Evolutionary conservation across 2,329 filamentous ascomycete species (phyloP), one percentile per base, ranked within the genome.

Genomic region (Mollisiaceae sp.): DNA sequence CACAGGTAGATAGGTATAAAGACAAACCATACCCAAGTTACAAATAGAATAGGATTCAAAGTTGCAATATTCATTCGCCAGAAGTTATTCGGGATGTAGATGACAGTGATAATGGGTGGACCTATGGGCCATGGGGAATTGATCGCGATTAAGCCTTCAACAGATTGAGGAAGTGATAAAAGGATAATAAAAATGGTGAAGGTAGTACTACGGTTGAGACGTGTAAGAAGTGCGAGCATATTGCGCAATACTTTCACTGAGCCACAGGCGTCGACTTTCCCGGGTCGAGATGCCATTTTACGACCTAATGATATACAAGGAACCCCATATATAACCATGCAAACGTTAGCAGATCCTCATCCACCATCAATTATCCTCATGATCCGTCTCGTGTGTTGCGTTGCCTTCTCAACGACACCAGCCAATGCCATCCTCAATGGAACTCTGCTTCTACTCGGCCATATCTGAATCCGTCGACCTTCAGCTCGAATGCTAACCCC

Each of bases 391-490:
- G 4, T 20, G 43, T 22, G 12, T n/a, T 50, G 6, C 9, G 27
- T 55, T 35, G 2, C 52, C 52, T 55, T n/a, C 11, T 20, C 20
- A 35, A 18, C 27, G 15, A 35, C 52, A 55, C 24, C 5, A 14
- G 14, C 24, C 24, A 18, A 43, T 50, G 5, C 57, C 24, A 1
- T 24, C 60, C 80, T 69, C n/a, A 91, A 75, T 92, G 89, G 76
- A 94, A 94, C 70, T 93, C 91, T 0, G 91, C 91, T 74, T 91
- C 88, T 1, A 94, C 91, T 66, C 88, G 83, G 9, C 91, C 91
- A 77, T 94, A 94, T 68, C 90, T 82, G 18, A 91, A 87, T 0
- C 90, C 91, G 74, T 93, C 91, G 14, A 94, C 91, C 78, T 91
- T 91, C 61, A 94, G 78, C 78, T 94, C 91, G 77, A 94, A 94